phyloP scores from a whole-genome alignment of 257 asterid species.

The Solanum stenotomum region DNA sequence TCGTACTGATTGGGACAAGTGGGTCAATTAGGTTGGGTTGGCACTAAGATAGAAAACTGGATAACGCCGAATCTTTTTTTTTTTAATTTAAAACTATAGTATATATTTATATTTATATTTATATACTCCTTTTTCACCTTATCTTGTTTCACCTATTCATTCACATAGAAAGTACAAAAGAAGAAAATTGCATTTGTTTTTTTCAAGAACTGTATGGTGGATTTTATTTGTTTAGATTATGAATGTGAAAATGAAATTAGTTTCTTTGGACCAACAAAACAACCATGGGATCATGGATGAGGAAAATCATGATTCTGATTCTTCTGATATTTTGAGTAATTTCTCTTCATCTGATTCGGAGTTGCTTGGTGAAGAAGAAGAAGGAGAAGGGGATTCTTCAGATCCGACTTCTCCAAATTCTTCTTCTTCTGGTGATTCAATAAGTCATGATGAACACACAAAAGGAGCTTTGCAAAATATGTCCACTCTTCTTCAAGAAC shows the following conservation, averaged over 20 bases:
- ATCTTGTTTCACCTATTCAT: not conserved
- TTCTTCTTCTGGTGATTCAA: not conserved
- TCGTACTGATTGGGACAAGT: not conserved
- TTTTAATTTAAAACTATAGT: not conserved
- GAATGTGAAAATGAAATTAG: constrained; percentile 17
- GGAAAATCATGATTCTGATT: constrained; percentile 1
- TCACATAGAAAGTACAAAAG: not conserved
- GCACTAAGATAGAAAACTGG: constrained; percentile 1
- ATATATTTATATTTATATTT: not conserved
- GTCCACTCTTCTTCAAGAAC: constrained; percentile 53
- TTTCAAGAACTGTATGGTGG: constrained; percentile 16
- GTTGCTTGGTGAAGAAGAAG: constrained; percentile 18
- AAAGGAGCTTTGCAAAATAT: constrained; percentile 37
- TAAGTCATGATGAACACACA: not conserved
- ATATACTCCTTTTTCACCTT: not conserved
- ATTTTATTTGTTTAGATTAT: not conserved
- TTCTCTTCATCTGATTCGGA: constrained; percentile 18
- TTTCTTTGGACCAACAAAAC: constrained; percentile 17
- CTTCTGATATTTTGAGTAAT: constrained; percentile 6
- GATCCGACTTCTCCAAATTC: constrained; percentile 1
- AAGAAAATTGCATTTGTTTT: not conserved
- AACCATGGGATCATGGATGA: constrained; percentile 32
- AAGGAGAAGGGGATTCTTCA: not conserved
- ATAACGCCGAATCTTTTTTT: constrained; percentile 3
- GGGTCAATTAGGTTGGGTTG: not conserved